Percentiles rank a stretch among this genome's conserved stretches.
phyloP scores from a whole-genome alignment of 371 early-diverging fungal species.

The Globomyces sp. region DNA sequence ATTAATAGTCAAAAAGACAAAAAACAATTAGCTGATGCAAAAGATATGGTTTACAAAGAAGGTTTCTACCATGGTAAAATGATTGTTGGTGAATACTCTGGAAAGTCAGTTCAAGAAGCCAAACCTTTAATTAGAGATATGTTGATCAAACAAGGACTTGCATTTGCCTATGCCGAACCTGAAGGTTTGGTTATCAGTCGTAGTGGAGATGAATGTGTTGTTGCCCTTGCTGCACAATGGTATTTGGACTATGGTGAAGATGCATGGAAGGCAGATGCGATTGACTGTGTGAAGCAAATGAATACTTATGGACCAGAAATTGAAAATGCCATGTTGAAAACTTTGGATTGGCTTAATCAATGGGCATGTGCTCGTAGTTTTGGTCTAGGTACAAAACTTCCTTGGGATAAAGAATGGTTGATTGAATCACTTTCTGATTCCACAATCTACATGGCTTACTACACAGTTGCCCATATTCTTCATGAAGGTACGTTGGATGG shows the following conservation, averaged over 20 bases:
- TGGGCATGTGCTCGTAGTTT: conserved; percentile 99
- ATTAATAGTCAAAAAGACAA: conserved; percentile 95
- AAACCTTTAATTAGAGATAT: conserved; percentile 78
- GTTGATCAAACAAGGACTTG: conserved; percentile 71
- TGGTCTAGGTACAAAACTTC: conserved; percentile 96
- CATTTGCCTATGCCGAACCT: conserved; percentile 95
- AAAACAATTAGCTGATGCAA: conserved; percentile 85
- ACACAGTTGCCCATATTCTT: conserved; percentile 96
- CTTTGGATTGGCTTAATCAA: conserved; percentile 95
- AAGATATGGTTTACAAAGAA: conserved; percentile 96
- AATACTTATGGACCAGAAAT: conserved; percentile 85
- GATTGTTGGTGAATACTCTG: conserved; percentile 77
- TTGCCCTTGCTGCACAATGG: conserved; percentile 99
- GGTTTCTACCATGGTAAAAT: conserved; percentile 94
- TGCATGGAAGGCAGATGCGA: conserved; percentile 81
- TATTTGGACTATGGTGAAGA: conserved; percentile 98
- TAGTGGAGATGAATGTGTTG: conserved; percentile 98
- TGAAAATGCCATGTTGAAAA: conserved; percentile 82
- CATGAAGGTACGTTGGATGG: conserved; percentile 86
- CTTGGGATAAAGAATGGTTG: conserved; percentile 96
- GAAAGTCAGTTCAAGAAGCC: conserved; percentile 88
- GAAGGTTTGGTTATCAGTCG: conserved; percentile 94
- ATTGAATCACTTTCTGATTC: conserved; percentile 99
- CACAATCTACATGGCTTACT: conserved; percentile 99
- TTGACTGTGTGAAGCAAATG: conserved; percentile 71